A percentile compares a stretch with the other conserved stretches of the same genome.
phyloP scores from a whole-genome alignment of 176 grass and related monocot genomes.

The Aechmea fasciata region DNA sequence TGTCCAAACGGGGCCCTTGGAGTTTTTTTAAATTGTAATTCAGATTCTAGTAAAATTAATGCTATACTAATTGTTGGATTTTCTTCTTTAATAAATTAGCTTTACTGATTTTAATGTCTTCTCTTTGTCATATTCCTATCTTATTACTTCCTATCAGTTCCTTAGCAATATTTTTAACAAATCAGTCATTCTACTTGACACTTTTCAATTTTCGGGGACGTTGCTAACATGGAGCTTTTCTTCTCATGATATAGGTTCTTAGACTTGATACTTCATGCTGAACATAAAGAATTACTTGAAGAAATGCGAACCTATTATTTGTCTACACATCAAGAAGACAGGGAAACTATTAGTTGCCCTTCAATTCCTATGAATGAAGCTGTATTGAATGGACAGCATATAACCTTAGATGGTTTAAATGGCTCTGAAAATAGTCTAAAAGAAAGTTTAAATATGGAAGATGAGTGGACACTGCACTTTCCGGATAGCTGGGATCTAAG shows the following conservation, averaged over 20 bases:
- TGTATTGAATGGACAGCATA: constrained; percentile 14
- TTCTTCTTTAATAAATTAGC: too few species aligned
- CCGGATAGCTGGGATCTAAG: constrained; percentile 43
- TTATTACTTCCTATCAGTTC: too few species aligned
- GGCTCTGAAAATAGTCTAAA: constrained; percentile 9
- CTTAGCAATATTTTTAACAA: neutral
- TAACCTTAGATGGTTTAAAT: constrained; percentile 18
- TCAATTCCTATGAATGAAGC: neutral
- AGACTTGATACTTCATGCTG: constrained; percentile 80
- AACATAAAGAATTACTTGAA: constrained; percentile 84
- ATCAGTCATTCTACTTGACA: neutral
- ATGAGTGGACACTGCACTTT: constrained; percentile 23
- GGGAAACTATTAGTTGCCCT: neutral
- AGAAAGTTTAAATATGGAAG: constrained; percentile 15
- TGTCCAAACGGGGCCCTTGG: too few species aligned
- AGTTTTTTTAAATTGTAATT: too few species aligned
- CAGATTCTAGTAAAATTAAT: too few species aligned
- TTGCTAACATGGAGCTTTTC: neutral
- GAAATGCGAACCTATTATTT: constrained; percentile 75
- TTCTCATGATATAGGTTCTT: constrained; percentile 34
- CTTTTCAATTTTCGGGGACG: neutral
- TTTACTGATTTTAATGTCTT: too few species aligned
- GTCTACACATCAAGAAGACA: constrained; percentile 28
- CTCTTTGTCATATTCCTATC: too few species aligned
- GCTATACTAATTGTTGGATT: too few species aligned